A percentile compares a stretch with the other conserved stretches of the same genome.
Evolutionary conservation across 2,329 filamentous ascomycete genomes (phyloP).

Genomic region (Neonectria magnoliae): DNA sequence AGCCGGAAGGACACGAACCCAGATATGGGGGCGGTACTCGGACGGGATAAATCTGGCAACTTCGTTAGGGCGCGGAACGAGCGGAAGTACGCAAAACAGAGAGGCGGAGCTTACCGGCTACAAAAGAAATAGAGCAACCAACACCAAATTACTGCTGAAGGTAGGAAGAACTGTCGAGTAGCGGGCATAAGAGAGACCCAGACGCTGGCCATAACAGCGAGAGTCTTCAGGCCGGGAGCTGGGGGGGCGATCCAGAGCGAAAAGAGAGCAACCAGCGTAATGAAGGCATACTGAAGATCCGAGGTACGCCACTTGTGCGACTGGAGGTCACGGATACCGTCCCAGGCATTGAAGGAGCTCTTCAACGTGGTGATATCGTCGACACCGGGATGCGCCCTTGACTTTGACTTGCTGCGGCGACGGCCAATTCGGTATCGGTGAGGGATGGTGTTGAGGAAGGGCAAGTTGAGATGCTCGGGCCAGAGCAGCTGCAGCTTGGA

Average conservation of each 20-base stretch:
- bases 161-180: conserved; percentile 90
- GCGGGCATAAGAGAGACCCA: conserved; percentile 81
- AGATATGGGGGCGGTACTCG: conserved; percentile 90
- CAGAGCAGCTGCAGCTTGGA: conserved; percentile 53
- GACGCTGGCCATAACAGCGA: conserved; percentile 73
- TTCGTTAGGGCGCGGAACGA: not conserved
- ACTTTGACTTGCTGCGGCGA: conserved; percentile 52
- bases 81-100: not conserved
- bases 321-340: conserved; percentile 80
- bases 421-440: conserved; percentile 53
- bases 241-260: conserved; percentile 84
- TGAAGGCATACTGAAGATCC: conserved; percentile 84
- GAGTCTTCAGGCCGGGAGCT: conserved; percentile 81
- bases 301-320: conserved; percentile 83
- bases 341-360: conserved; percentile 82
- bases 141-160: conserved; percentile 83
- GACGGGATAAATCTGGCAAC: conserved; percentile 81
- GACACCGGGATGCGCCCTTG: conserved; percentile 46
- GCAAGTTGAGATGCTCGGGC: conserved; percentile 54
- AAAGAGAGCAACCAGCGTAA: conserved; percentile 81
- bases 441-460: conserved; percentile 55
- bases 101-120: conserved; percentile 75
- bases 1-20: conserved; percentile 92
- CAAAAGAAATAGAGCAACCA: conserved; percentile 94
- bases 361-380: conserved; percentile 79